phyloP scores from a whole-genome alignment of 140 eudicot genomes.

The Senecio squalidus region DNA sequence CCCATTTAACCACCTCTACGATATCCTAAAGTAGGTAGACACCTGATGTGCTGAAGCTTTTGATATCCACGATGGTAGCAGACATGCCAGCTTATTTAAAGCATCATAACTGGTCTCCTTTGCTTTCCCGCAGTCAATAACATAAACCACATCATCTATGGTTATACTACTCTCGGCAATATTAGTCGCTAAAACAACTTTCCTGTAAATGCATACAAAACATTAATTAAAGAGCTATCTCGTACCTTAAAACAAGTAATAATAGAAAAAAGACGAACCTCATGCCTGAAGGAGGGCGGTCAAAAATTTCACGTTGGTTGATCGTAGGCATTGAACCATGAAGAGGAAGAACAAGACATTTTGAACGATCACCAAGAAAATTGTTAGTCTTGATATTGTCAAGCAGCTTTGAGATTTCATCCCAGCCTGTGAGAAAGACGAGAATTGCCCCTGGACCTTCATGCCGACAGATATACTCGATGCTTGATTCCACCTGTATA shows the following conservation, averaged over 20 bases:
- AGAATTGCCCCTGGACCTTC: slow-evolving; percentile 94
- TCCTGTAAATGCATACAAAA: slow-evolving; percentile 38
- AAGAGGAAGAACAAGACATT: slow-evolving; percentile 74
- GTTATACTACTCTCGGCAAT: slow-evolving; percentile 98
- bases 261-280: slow-evolving; percentile 41
- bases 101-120: slow-evolving; percentile 99
- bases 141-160: slow-evolving; percentile 94
- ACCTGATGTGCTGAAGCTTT: slow-evolving; percentile 99
- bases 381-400: slow-evolving; percentile 60
- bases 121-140: slow-evolving; percentile 93
- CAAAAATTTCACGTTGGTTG: slow-evolving; percentile 93
- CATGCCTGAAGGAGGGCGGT: slow-evolving; percentile 68
- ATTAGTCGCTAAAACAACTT: slow-evolving; percentile 84
- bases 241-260: no score
- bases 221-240: background rate
- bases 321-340: slow-evolving; percentile 98
- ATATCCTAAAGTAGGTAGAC: slow-evolving; percentile 13
- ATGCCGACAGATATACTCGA: slow-evolving; percentile 75
- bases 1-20: no score
- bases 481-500: slow-evolving; percentile 71
- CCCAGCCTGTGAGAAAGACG: slow-evolving; percentile 99
- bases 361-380: slow-evolving; percentile 51
- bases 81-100: slow-evolving; percentile 86
- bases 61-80: slow-evolving; percentile 96
- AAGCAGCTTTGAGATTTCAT: slow-evolving; percentile 88